Conservation (phyloP, 257 asterid species). For the Verbascum thapsus region DNA sequence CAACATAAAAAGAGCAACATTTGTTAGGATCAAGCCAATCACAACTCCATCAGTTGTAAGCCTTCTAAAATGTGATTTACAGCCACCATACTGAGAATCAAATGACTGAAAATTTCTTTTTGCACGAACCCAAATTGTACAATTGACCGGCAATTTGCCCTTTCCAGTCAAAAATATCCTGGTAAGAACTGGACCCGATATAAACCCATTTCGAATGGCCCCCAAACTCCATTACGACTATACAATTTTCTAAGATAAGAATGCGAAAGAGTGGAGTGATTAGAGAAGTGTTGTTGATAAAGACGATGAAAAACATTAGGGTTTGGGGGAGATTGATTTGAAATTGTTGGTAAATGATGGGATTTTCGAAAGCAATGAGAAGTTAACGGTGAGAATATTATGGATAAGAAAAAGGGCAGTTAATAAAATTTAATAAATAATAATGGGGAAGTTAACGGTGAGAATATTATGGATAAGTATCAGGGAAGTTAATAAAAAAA, state of each 20-base stretch:
- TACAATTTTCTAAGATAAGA: conserved; percentile 26
- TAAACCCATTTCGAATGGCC: conserved; percentile 30
- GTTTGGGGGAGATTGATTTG: conserved; percentile 21
- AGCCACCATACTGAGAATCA: no score
- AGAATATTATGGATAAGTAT: no score
- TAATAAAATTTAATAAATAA: no score
- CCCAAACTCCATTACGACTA: conserved; percentile 32
- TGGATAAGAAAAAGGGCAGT: no score
- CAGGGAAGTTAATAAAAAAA: no score
- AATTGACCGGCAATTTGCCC: conserved; percentile 29
- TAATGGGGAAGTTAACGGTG: no score
- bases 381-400: no score
- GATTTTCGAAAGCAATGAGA: conserved; percentile 41
- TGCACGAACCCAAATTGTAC: conserved; percentile 6
- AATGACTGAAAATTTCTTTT: no score
- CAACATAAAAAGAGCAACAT: conserved; percentile 68
- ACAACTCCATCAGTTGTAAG: conserved; percentile 71
- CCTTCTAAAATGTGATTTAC: conserved; percentile 55
- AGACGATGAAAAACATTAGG: conserved; percentile 15
- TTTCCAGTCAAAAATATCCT: conserved; percentile 32
- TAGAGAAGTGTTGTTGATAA: conserved; percentile 25
- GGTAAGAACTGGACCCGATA: conserved; percentile 24
- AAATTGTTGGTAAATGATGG: conserved; percentile 16
- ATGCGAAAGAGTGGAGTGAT: conserved; percentile 34
- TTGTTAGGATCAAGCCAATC: conserved; percentile 59